A percentile compares a stretch with the other conserved stretches of the same genome.
Evolutionary conservation across 1,284 basidiomycete genomes (phyloP).

Genomic region (Ceratobasidium sp.): DNA sequence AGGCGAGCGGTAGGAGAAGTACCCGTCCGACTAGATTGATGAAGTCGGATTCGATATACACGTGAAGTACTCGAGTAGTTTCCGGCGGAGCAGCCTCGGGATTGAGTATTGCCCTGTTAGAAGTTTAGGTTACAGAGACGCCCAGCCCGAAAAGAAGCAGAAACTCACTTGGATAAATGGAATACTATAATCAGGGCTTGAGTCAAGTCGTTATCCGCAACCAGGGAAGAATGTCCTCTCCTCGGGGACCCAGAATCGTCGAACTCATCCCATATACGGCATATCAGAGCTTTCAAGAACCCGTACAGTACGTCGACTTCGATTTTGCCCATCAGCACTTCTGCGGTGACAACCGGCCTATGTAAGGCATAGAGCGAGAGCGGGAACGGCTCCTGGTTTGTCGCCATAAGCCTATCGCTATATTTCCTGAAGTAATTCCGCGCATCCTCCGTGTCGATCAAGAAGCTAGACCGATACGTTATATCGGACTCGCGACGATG

Average conservation of each 20-base stretch:
- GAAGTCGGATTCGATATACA: not conserved
- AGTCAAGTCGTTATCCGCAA: not conserved
- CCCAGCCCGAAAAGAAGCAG: not conserved
- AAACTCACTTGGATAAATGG: not conserved
- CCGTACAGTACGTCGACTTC: not conserved
- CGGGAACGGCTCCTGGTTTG: not conserved
- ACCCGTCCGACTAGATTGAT: not conserved
- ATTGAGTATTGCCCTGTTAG: not conserved
- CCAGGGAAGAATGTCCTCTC: no score
- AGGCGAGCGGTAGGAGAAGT: not conserved
- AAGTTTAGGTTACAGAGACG: not conserved
- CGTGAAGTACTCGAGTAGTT: not conserved
- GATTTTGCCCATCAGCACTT: not conserved
- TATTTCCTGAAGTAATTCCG: not conserved
- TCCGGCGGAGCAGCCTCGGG: not conserved
- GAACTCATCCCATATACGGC: constrained; percentile 2
- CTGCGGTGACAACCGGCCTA: not conserved
- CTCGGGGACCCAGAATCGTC: not conserved
- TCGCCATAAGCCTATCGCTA: not conserved
- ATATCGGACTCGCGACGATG: no score
- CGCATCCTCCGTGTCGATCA: not conserved
- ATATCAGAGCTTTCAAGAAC: not conserved
- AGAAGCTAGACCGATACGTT: not conserved
- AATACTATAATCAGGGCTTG: not conserved
- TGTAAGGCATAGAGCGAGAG: not conserved